These are phyloP conservation scores for Mycosphaerella sp. DNA, from an alignment of 2,329 filamentous ascomycete genomes.

Conservation along the genomic window DNA sequence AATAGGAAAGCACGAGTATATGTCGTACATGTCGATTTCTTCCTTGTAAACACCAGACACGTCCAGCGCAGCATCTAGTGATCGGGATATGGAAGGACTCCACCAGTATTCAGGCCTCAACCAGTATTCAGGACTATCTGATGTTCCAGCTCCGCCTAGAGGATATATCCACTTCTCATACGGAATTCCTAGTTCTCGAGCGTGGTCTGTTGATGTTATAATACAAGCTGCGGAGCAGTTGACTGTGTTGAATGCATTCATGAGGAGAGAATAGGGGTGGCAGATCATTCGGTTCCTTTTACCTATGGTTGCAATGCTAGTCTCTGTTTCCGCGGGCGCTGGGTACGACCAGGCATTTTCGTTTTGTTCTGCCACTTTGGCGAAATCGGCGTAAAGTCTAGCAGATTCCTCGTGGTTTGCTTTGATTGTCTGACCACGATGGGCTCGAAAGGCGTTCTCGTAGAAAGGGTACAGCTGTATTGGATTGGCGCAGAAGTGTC, in stretches of 20 bases:
- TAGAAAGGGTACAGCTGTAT: constrained; percentile 64
- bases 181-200: constrained; percentile 50
- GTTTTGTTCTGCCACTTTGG: constrained; percentile 50
- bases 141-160: constrained; percentile 57
- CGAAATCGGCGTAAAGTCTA: constrained; percentile 56
- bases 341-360: constrained; percentile 55
- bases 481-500: constrained; percentile 55
- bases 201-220: constrained; percentile 53
- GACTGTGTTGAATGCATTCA: constrained; percentile 67
- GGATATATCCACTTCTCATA: constrained; percentile 57
- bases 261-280: constrained; percentile 60
- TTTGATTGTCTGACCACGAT: constrained; percentile 47
- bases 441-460: constrained; percentile 57
- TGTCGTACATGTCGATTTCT: constrained; percentile 56
- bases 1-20: constrained; percentile 66
- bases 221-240: constrained; percentile 58
- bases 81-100: constrained; percentile 53
- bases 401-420: constrained; percentile 57
- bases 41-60: constrained; percentile 43
- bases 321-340: constrained; percentile 40
- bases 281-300: constrained; percentile 62
- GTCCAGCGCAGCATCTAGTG: constrained; percentile 50
- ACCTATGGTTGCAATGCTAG: constrained; percentile 50
- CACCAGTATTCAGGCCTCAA: constrained; percentile 53
- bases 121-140: constrained; percentile 58